Evolutionary conservation across 179 eudicot genomes (phyloP).

Genomic region (Carnegiea gigantea): DNA sequence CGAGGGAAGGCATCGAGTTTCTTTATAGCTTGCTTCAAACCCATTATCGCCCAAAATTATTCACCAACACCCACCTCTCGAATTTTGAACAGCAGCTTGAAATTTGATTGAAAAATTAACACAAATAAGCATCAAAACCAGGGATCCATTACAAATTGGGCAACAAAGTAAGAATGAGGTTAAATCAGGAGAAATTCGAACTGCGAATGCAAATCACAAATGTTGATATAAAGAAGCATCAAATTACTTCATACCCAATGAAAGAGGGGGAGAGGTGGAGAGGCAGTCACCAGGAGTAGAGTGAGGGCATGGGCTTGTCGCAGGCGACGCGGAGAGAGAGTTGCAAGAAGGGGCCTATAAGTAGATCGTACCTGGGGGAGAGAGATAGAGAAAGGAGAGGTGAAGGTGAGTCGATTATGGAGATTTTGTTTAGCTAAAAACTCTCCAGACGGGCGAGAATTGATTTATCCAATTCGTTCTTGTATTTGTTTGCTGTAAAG

Average conservation of each 20-base stretch:
- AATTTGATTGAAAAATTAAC: not conserved
- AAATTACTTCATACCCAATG: not conserved
- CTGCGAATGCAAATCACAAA: not conserved
- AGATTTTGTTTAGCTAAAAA: slow-evolving; percentile 1
- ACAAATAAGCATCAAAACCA: not conserved
- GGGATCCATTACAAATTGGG: not conserved
- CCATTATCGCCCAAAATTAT: slow-evolving; percentile 32
- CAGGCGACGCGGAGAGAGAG: slow-evolving; percentile 14
- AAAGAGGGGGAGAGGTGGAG: not conserved
- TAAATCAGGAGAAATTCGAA: not conserved
- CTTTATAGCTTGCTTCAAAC: slow-evolving; percentile 59
- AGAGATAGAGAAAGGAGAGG: not conserved
- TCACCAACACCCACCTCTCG: slow-evolving; percentile 15
- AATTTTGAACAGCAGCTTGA: not conserved
- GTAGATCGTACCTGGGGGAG: slow-evolving; percentile 8
- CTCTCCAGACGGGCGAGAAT: not conserved
- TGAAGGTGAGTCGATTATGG: not conserved
- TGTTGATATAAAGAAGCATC: not conserved
- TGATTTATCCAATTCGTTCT: too few relatives aligned
- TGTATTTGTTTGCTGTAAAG: too few relatives aligned
- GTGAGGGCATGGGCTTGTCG: not conserved
- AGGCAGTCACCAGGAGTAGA: slow-evolving; percentile 3
- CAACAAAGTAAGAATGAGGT: not conserved
- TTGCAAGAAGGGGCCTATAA: slow-evolving; percentile 5
- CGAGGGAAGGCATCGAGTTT: slow-evolving; percentile 79